These are phyloP conservation scores for Tylopilus intermedius DNA, from an alignment of 768 basidiomycete genomes.

Conservation along the genomic window DNA sequence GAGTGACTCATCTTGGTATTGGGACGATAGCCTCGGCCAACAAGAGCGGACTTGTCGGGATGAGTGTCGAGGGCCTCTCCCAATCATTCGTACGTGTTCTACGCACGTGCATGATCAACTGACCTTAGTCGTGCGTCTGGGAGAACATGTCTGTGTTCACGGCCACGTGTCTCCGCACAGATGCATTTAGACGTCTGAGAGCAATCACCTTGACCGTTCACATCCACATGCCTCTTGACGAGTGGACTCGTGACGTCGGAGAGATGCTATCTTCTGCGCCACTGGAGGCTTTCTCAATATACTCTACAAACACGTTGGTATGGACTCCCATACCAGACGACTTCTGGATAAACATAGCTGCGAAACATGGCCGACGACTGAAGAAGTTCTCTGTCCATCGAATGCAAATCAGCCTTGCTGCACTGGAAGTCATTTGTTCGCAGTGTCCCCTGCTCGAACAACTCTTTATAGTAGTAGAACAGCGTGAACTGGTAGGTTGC, in stretches of 20 bases:
- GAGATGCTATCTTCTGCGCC: constrained; percentile 45
- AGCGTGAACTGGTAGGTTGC: constrained; percentile 38
- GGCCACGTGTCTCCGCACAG: constrained; percentile 30
- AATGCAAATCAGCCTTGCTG: constrained; percentile 48
- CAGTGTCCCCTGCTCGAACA: constrained; percentile 53
- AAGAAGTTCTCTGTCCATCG: constrained; percentile 59
- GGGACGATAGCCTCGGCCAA: constrained; percentile 46
- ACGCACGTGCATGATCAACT: neutral
- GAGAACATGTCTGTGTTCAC: constrained; percentile 54
- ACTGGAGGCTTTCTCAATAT: constrained; percentile 59
- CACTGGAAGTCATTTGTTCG: constrained; percentile 50
- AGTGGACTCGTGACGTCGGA: constrained; percentile 44
- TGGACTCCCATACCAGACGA: constrained; percentile 38
- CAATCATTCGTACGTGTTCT: constrained; percentile 47
- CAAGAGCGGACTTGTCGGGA: constrained; percentile 41
- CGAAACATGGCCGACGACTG: constrained; percentile 47
- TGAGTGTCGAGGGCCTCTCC: constrained; percentile 63
- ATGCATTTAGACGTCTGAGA: constrained; percentile 40
- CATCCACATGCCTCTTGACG: constrained; percentile 30
- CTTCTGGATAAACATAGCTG: constrained; percentile 50
- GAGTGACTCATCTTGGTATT: constrained; percentile 59
- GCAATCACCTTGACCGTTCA: constrained; percentile 57
- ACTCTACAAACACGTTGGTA: constrained; percentile 42
- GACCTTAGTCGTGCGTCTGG: neutral
- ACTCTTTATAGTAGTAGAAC: constrained; percentile 57